These are phyloP conservation scores for Albifimbria verrucaria DNA, from an alignment of 2,329 filamentous ascomycete genomes.

Conservation along the genomic window DNA sequence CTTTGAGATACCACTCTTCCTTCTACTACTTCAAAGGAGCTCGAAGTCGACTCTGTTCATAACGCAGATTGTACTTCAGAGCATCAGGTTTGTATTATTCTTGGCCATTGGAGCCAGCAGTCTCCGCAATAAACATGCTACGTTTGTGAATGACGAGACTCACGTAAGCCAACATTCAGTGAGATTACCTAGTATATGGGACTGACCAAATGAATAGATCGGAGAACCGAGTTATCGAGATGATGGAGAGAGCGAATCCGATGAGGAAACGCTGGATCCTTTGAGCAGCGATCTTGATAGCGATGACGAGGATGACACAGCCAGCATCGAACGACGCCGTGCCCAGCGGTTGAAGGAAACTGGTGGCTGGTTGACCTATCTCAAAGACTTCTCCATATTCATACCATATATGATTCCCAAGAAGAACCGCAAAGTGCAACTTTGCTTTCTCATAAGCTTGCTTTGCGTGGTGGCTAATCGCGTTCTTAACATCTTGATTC, in stretches of 20 bases:
- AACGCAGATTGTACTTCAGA: background rate
- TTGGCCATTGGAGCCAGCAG: slow-evolving; percentile 1
- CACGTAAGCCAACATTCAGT: background rate
- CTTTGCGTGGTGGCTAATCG: slow-evolving; percentile 18
- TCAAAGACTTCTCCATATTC: slow-evolving; percentile 27
- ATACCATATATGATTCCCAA: slow-evolving; percentile 26
- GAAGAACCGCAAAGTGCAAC: slow-evolving; percentile 26
- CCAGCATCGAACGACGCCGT: slow-evolving; percentile 21
- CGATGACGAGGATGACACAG: slow-evolving; percentile 17
- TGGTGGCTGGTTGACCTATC: slow-evolving; percentile 28
- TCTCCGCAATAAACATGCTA: background rate
- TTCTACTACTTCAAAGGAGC: background rate
- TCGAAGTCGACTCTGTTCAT: slow-evolving; percentile 1
- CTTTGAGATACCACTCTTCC: background rate
- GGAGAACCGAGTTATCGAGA: background rate
- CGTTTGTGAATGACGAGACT: background rate
- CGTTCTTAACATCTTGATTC: slow-evolving; percentile 26
- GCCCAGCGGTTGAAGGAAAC: slow-evolving; percentile 21
- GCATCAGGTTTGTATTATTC: background rate
- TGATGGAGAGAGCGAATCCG: background rate
- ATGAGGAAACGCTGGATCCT: background rate
- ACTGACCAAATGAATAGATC: slow-evolving; percentile 4
- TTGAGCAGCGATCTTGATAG: slow-evolving; percentile 2
- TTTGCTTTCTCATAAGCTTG: slow-evolving; percentile 20
- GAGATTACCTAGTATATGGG: too few relatives aligned